Conservation (phyloP, 2,329 filamentous ascomycete genomes). For the Fusarium goolgardi region DNA sequence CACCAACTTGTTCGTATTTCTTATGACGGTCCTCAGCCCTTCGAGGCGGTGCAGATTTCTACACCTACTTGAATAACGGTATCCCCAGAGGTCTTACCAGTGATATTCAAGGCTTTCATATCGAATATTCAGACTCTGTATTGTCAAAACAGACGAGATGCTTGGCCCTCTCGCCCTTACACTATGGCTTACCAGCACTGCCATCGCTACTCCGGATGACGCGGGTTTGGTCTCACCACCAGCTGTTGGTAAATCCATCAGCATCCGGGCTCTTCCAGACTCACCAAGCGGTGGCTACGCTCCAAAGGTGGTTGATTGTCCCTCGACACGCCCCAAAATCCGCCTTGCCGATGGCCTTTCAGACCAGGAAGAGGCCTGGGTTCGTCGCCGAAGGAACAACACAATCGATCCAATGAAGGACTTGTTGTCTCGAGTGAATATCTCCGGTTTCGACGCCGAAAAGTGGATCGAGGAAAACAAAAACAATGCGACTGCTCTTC, state of each 20-base stretch:
- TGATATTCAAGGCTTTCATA: neutral
- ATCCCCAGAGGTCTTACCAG: neutral
- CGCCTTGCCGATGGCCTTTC: slow-evolving; percentile 73
- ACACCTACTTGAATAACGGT: neutral
- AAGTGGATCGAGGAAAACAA: slow-evolving; percentile 68
- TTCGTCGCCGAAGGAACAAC: slow-evolving; percentile 75
- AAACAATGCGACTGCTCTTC: slow-evolving; percentile 52
- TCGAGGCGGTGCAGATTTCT: neutral
- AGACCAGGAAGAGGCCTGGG: slow-evolving; percentile 77
- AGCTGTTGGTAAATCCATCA: neutral
- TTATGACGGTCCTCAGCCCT: neutral
- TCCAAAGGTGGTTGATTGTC: slow-evolving; percentile 76
- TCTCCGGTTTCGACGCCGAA: slow-evolving; percentile 78
- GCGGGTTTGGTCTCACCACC: neutral
- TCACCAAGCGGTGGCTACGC: slow-evolving; percentile 64
- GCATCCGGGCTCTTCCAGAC: slow-evolving; percentile 15
- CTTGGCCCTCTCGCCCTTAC: neutral
- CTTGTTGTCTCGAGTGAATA: slow-evolving; percentile 77
- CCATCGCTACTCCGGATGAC: slow-evolving; percentile 6
- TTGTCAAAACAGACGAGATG: neutral
- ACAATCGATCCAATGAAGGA: slow-evolving; percentile 79
- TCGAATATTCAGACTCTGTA: neutral
- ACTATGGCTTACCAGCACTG: slow-evolving; percentile 4
- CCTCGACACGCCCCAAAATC: slow-evolving; percentile 73
- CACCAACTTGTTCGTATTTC: neutral